Evolutionary conservation across 257 asterid species (phyloP), one percentile per base, ranked within the genome.

Genomic region (Haberlea rhodopensis): DNA sequence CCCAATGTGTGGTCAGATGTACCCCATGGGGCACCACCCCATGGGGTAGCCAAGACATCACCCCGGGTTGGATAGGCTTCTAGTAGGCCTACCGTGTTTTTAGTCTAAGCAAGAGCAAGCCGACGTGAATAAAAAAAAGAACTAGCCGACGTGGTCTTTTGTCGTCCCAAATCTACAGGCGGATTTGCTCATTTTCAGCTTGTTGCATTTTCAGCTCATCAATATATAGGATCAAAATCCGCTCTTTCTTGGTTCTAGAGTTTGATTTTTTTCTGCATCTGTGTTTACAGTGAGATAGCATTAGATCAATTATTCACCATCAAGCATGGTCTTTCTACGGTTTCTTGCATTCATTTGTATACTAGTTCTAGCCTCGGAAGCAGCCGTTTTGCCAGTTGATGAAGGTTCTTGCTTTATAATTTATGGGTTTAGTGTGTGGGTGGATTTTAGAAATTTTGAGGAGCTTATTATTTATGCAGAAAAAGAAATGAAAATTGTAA

Each of bases 321-420:
- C 46, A 37, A 11, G n/a, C 18, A 58, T 72, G 81, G n/a, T 55
- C 34, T 55, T 73, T 8, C 43, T 51, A 8, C 32, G 73, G 73
- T 22, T 70, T 21, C 15, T 76, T 26, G 69, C 73, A 25, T 10
- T 77, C 51, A 52, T 80, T 65, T 73, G 60, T 34, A 1, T 69
- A 0, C 62, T 63, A 26, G 69, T 72, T 20, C 58, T 71, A 22
- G 78, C 73, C 25, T 68, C 69, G n/a, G 79, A 71, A 27, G 70
- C 65, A 18, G 71, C 78, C 56, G 27, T 63, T 72, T 53, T 77
- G 78, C 83, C 86, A 54, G 28, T 63, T 25, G 72, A 67, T 22
- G 86, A 81, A 78, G 78, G 86, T 76, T 37, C 46, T 2, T 37
- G 3, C 46, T 37, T 37, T 37, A 37, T 37, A 37, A 11, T 37